phyloP scores from a whole-genome alignment of 169 alveolate species.

The Hepatocystis sp. region DNA sequence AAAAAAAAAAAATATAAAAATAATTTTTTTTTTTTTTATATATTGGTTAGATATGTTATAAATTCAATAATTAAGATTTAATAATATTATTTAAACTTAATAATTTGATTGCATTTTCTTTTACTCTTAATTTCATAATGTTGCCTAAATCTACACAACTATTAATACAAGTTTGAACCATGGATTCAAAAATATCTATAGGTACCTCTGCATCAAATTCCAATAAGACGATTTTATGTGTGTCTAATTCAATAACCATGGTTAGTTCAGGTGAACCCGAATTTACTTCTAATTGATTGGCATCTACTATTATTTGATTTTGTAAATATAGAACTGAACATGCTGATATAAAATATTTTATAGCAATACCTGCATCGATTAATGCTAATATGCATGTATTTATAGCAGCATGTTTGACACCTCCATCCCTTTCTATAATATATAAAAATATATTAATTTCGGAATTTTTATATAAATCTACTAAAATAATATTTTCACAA shows the following conservation, averaged over 20 bases:
- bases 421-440: slow-evolving; percentile 71
- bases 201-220: slow-evolving; percentile 77
- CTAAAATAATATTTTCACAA: slow-evolving; percentile 75
- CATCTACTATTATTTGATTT: slow-evolving; percentile 66
- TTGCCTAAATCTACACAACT: slow-evolving; percentile 49
- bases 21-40: no score
- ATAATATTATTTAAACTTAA: slow-evolving; percentile 43
- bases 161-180: slow-evolving; percentile 50
- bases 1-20: no score
- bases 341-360: slow-evolving; percentile 82
- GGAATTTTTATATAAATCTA: slow-evolving; percentile 76
- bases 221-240: slow-evolving; percentile 55
- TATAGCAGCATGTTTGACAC: slow-evolving; percentile 83
- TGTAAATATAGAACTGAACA: slow-evolving; percentile 80
- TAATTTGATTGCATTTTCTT: slow-evolving; percentile 64
- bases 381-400: slow-evolving; percentile 84
- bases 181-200: slow-evolving; percentile 57
- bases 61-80: slow-evolving; percentile 8
- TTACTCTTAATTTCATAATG: slow-evolving; percentile 55
- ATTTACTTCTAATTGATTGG: slow-evolving; percentile 58
- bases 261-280: slow-evolving; percentile 74
- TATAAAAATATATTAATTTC: slow-evolving; percentile 51
- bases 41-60: no score
- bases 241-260: slow-evolving; percentile 44
- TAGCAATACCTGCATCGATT: slow-evolving; percentile 86